These are phyloP conservation scores for Tuber indicum DNA, from an alignment of 495 filamentous ascomycete species.

Conservation along the genomic window DNA sequence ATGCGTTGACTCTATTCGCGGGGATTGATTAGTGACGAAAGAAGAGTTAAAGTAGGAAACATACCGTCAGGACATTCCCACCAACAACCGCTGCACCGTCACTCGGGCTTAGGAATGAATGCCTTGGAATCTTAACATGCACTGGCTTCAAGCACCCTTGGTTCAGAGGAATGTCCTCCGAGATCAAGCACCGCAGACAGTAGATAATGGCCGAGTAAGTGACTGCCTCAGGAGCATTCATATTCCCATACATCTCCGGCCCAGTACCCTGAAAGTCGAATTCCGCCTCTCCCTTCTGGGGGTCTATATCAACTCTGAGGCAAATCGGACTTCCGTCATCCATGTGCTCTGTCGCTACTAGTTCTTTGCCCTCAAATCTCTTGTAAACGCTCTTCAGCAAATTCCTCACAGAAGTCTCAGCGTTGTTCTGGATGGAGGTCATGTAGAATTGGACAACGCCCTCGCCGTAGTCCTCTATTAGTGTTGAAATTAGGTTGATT, in stretches of 20 bases:
- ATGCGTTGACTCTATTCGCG: conserved; percentile 61
- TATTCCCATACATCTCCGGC: conserved; percentile 87
- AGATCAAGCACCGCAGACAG: conserved; percentile 85
- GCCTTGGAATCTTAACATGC: conserved; percentile 72
- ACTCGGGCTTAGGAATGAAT: conserved; percentile 77
- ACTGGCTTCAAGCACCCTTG: conserved; percentile 91
- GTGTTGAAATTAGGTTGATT: conserved; percentile 74
- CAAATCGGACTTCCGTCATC: conserved; percentile 86
- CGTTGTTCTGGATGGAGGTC: conserved; percentile 86
- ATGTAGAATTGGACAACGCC: conserved; percentile 94
- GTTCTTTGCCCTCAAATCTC: conserved; percentile 67
- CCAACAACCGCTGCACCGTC: conserved; percentile 88
- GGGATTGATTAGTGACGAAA: neutral
- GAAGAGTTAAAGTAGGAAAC: conserved; percentile 29
- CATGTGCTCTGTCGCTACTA: conserved; percentile 79
- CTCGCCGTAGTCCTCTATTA: conserved; percentile 87
- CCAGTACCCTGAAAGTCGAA: conserved; percentile 92
- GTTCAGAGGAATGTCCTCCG: conserved; percentile 89
- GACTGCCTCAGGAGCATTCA: conserved; percentile 90
- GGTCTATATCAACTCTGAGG: conserved; percentile 77
- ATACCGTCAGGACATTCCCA: conserved; percentile 80
- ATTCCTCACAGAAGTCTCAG: conserved; percentile 74
- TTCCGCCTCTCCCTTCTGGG: conserved; percentile 71
- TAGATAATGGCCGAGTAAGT: conserved; percentile 97
- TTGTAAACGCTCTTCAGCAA: conserved; percentile 74